Base-by-base conservation (phyloP, 306 rosid species). In the Ammopiptanthus mongolicus region DNA sequence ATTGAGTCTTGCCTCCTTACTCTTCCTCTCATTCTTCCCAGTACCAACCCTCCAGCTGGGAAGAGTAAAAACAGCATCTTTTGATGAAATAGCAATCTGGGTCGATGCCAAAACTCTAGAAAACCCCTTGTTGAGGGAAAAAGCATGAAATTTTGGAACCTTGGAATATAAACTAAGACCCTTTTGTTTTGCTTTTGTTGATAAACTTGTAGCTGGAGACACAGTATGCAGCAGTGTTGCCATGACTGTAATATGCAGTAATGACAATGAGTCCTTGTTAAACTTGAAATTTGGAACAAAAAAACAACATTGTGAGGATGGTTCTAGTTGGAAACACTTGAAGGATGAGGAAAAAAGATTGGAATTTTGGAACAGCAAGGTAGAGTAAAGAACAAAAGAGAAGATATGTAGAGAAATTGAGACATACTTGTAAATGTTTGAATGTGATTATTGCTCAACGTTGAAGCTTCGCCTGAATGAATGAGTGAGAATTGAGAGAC, bases 61-160 rank as follows among this genome's bases (percentile, higher is more conserved):
- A 23, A 91, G 73, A 15, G 87, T 74, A 65, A 88, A 86, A 82
- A 87, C 83, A 0, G 91, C 36, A 78, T 85, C 91, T 78, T 87
- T 90, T 5, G 93, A 84, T 42, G 91, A 81, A 91, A 83, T 80
- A 8, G 90, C 67, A 25, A 78, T 69, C 80, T 78, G 92, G 87
- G 91, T 72, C 55, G 85, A 83, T 22, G 91, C 91, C 64, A 82
- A 88, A 76, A 84, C 92, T 68, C 91, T 89, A 50, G 96, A 83
- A 84, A 87, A 88, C 10, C 88, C 87, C 61, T 81, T 85, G 80
- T 64, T 82, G 29, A 79, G 83, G 12, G 89, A 77, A 15, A 88
- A 83, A 23, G 89, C 34, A 2, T 75, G 90, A 11, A 85, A 29
- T 55, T 77, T 84, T 42, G 89, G 78, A 75, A 86, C 58, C 67